Evolutionary conservation across 2,329 filamentous ascomycete species (phyloP).

Genomic region (Penicillium sp.): DNA sequence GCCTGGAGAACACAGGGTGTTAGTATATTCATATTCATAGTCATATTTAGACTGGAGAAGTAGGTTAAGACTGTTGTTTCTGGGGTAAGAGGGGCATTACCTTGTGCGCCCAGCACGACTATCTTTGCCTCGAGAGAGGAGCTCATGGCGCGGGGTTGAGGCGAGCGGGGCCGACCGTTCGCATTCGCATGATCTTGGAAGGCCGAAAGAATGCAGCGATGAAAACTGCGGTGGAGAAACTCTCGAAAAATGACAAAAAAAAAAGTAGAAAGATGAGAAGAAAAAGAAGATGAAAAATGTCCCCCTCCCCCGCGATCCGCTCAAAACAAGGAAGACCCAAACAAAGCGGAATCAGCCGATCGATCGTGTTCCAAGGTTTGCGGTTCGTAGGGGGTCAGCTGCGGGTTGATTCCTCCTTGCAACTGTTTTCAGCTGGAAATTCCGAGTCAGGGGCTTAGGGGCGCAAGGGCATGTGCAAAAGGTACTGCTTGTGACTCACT

Average conservation of each 20-base stretch:
- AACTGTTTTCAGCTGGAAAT: background rate
- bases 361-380: conserved; percentile 10
- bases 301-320: background rate
- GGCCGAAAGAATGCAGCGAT: background rate
- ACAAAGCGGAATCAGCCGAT: conserved; percentile 32
- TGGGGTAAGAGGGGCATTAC: conserved; percentile 32
- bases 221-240: background rate
- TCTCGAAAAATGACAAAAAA: background rate
- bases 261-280: background rate
- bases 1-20: conserved; percentile 39
- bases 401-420: background rate
- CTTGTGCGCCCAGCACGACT: conserved; percentile 59
- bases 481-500: background rate
- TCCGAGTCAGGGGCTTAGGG: background rate
- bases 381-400: conserved; percentile 1
- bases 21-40: too few species aligned
- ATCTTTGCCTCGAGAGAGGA: conserved; percentile 60
- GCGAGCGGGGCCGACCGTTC: conserved; percentile 33
- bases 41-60: too few species aligned
- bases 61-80: background rate
- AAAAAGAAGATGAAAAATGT: background rate
- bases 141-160: conserved; percentile 49
- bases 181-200: conserved; percentile 41
- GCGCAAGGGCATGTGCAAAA: background rate
- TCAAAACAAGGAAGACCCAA: conserved; percentile 12